A percentile compares a stretch with the other conserved stretches of the same genome.
Evolutionary conservation across 108 stramenopile species (phyloP).

Genomic region (Cyclotella choctawhatcheeana): DNA sequence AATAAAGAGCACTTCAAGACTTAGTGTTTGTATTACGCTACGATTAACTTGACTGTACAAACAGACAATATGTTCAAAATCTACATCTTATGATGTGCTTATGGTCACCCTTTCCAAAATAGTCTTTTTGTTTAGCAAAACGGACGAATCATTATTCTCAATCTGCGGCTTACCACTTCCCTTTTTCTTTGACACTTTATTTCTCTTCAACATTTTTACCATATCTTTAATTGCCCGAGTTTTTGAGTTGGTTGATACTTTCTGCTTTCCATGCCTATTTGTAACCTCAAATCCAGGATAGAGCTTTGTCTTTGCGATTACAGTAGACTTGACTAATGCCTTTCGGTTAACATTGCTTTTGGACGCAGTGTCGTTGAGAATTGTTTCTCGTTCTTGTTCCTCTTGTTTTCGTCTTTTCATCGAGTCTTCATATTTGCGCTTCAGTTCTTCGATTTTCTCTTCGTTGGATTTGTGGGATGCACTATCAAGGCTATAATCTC

Average conservation of each 20-base stretch:
- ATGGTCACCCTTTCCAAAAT: background rate
- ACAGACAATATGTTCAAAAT: background rate
- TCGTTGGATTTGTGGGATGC: no score
- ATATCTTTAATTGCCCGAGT: background rate
- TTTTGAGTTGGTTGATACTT: background rate
- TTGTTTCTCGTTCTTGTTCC: no score
- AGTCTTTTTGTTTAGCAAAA: background rate
- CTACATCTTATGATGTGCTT: background rate
- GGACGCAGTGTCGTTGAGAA: no score
- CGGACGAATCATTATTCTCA: background rate
- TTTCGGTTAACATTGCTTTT: no score
- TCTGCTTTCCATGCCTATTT: background rate
- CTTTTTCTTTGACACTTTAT: background rate
- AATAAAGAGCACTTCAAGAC: background rate
- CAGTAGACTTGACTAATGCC: background rate
- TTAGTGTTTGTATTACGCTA: background rate
- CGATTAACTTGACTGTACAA: background rate
- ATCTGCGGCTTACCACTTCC: background rate
- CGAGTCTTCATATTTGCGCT: no score
- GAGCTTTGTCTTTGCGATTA: background rate
- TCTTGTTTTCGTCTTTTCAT: no score
- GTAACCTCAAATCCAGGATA: constrained; percentile 5
- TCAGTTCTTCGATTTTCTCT: no score
- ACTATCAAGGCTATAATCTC: no score
- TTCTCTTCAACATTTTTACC: background rate